A percentile compares a stretch with the other conserved stretches of the same genome.
Conservation (phyloP, 2,329 filamentous ascomycete species). For the Penicillium sp. region DNA sequence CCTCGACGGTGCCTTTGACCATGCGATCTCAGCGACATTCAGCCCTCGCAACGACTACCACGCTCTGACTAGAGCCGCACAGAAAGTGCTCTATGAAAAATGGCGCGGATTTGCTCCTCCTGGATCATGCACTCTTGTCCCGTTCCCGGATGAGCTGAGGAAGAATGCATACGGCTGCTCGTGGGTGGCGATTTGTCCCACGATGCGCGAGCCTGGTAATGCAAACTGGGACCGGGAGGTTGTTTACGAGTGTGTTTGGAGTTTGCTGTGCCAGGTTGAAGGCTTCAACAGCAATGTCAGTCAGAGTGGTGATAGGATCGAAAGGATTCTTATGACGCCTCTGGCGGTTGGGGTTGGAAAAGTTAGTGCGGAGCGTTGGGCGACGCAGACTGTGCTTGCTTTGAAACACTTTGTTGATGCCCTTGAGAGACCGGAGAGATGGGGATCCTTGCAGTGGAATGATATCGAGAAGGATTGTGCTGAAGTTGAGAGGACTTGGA, state of each 20-base stretch:
- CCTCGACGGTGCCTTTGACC: constrained; percentile 58
- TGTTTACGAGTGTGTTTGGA: constrained; percentile 58
- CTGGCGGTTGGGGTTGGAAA: constrained; percentile 53
- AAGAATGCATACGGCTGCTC: constrained; percentile 46
- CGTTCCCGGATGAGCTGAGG: constrained; percentile 45
- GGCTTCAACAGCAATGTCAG: constrained; percentile 44
- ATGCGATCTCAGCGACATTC: constrained; percentile 55
- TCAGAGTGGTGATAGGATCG: constrained; percentile 33
- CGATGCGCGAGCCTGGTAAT: constrained; percentile 52
- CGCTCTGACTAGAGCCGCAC: constrained; percentile 51
- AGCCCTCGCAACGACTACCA: constrained; percentile 46
- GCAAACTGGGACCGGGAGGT: constrained; percentile 56
- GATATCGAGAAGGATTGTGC: constrained; percentile 31
- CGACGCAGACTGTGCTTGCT: constrained; percentile 53
- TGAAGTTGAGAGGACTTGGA: constrained; percentile 21
- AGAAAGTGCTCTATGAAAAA: constrained; percentile 48
- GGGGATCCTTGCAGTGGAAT: constrained; percentile 45
- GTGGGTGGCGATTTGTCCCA: constrained; percentile 55
- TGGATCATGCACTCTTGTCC: constrained; percentile 53
- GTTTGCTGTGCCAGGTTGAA: constrained; percentile 52
- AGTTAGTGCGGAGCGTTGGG: constrained; percentile 53
- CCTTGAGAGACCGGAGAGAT: constrained; percentile 45
- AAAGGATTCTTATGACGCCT: constrained; percentile 54
- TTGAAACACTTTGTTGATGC: constrained; percentile 56
- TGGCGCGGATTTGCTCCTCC: constrained; percentile 56